These are phyloP conservation scores for Meyerozyma smithsonii DNA, from an alignment of 1,139 yeast species.

Conservation along the genomic window DNA sequence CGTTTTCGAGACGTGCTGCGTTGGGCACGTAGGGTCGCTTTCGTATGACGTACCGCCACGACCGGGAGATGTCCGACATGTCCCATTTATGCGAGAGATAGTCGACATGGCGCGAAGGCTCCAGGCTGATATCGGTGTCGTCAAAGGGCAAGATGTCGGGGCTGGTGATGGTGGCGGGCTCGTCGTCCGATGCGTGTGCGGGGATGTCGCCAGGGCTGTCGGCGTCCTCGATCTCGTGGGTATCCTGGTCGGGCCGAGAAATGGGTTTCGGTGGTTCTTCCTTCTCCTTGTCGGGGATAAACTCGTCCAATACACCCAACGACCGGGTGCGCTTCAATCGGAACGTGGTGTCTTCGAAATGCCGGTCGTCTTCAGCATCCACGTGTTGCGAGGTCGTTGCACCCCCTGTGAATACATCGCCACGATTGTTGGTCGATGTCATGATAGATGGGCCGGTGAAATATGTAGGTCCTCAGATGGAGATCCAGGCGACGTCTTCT, in stretches of 20 bases:
- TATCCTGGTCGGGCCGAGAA: not conserved
- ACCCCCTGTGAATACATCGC: conserved; percentile 45
- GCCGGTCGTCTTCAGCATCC: conserved; percentile 68
- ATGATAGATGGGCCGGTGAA: not conserved
- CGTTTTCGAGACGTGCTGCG: conserved; percentile 67
- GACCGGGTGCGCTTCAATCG: conserved; percentile 80
- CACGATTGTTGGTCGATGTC: conserved; percentile 6
- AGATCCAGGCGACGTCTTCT: too few species aligned
- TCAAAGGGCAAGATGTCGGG: conserved; percentile 64
- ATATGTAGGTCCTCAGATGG: too few species aligned
- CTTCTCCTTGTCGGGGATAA: conserved; percentile 34
- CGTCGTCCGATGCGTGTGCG: conserved; percentile 1
- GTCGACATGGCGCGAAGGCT: conserved; percentile 89
- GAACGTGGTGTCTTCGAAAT: conserved; percentile 69
- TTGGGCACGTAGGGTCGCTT: conserved; percentile 74
- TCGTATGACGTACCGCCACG: conserved; percentile 89
- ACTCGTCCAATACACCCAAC: conserved; percentile 75
- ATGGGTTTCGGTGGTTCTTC: conserved; percentile 4
- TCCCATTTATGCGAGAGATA: conserved; percentile 95
- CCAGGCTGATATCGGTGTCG: conserved; percentile 74
- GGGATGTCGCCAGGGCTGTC: not conserved
- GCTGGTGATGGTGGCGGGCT: conserved; percentile 9
- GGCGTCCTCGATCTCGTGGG: not conserved
- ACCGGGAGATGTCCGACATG: conserved; percentile 84
- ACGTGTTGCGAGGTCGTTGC: conserved; percentile 56